Conservation (phyloP, 306 rosid genomes). For the Ochetophila trinervis region DNA sequence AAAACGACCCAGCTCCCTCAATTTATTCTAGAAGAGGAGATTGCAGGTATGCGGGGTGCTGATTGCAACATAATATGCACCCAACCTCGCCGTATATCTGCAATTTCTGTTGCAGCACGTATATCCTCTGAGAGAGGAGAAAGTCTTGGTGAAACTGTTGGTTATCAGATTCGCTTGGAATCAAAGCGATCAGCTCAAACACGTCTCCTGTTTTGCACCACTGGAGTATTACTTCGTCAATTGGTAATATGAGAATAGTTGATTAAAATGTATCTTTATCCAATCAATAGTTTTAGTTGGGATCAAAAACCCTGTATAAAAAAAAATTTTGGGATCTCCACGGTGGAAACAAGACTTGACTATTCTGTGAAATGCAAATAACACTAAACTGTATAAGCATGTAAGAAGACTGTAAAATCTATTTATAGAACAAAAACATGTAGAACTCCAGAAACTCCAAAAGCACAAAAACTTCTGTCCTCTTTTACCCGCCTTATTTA, state of each 20-base stretch:
- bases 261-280: conserved; percentile 1
- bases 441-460: background rate
- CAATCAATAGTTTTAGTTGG: background rate
- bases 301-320: background rate
- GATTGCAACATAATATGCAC: conserved; percentile 85
- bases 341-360: background rate
- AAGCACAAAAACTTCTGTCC: background rate
- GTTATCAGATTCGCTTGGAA: conserved; percentile 95
- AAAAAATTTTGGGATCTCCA: background rate
- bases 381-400: background rate
- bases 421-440: no score
- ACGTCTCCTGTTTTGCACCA: conserved; percentile 85
- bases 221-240: conserved; percentile 90
- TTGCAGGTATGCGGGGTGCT: conserved; percentile 65
- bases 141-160: conserved; percentile 81
- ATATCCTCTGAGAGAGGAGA: conserved; percentile 91
- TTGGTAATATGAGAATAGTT: conserved; percentile 49
- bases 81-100: conserved; percentile 98
- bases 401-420: background rate
- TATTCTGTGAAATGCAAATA: background rate
- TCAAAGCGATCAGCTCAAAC: conserved; percentile 78
- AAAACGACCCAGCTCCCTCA: conserved; percentile 96
- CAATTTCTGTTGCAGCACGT: conserved; percentile 93
- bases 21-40: conserved; percentile 85
- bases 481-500: background rate